phyloP scores from a whole-genome alignment of 495 filamentous ascomycete species.

The Hypoxylon intermedium region DNA sequence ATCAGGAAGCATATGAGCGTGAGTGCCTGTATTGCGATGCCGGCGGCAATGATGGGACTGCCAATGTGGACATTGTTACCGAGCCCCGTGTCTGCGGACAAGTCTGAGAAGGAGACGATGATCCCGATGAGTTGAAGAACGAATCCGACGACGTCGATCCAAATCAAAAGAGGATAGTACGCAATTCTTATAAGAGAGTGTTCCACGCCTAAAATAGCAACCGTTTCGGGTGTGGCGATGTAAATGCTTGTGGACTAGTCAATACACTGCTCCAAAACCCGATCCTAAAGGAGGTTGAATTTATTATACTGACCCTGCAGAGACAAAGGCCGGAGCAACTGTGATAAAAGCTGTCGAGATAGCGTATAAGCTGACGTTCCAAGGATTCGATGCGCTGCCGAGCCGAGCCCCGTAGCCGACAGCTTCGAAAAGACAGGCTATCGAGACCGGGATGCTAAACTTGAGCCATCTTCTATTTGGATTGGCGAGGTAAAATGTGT shows the following conservation, averaged over 20 bases:
- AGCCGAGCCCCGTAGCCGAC: conserved; percentile 24
- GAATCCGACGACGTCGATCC: conserved; percentile 30
- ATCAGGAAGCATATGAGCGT: conserved; percentile 22
- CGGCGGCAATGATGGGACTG: conserved; percentile 30
- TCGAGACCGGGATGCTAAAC: conserved; percentile 29
- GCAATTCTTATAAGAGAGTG: conserved; percentile 23
- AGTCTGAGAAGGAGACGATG: conserved; percentile 34
- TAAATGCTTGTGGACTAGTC: conserved; percentile 27
- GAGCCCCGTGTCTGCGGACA: conserved; percentile 28
- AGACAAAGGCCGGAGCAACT: conserved; percentile 30
- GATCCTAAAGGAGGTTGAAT: not conserved
- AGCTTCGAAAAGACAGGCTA: conserved; percentile 27
- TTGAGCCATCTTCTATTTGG: conserved; percentile 26
- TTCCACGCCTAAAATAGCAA: conserved; percentile 29
- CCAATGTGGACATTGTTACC: conserved; percentile 19
- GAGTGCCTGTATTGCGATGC: conserved; percentile 21
- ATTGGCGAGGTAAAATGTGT: conserved; percentile 28
- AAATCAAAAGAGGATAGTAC: conserved; percentile 22
- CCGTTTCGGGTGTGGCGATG: conserved; percentile 23
- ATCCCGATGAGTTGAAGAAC: conserved; percentile 26
- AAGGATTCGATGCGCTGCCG: conserved; percentile 28
- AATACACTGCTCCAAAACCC: not conserved
- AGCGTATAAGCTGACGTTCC: conserved; percentile 33
- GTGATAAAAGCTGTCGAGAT: conserved; percentile 29
- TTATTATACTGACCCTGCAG: conserved; percentile 24